Conservation (phyloP, 306 rosid genomes). For the Biancaea sappan region DNA sequence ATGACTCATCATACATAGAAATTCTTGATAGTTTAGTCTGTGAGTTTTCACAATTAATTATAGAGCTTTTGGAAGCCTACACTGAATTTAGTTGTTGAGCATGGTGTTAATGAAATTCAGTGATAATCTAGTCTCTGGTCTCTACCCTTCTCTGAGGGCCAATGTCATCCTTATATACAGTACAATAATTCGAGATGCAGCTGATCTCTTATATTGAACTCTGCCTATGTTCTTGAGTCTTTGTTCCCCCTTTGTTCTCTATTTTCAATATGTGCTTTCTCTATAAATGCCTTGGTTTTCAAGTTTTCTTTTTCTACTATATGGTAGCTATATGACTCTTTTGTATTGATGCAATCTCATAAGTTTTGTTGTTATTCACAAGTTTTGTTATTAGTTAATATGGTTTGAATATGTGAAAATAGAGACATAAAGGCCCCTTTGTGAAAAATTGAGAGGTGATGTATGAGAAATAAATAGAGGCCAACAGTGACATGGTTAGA, state of each 20-base stretch:
- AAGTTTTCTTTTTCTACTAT: neutral
- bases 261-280: neutral
- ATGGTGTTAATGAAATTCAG: neutral
- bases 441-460: neutral
- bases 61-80: neutral
- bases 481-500: neutral
- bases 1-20: neutral
- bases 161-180: neutral
- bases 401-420: neutral
- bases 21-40: neutral
- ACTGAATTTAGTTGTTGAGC: neutral
- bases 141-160: neutral
- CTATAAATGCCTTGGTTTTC: neutral
- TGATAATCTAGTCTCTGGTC: neutral
- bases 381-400: neutral
- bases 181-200: neutral
- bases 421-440: neutral
- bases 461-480: conserved; percentile 5
- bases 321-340: neutral
- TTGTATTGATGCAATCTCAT: conserved; percentile 7
- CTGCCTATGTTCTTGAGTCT: neutral
- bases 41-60: neutral
- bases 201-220: neutral
- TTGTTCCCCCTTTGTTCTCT: neutral
- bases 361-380: neutral